Evolutionary conservation across 768 basidiomycete species (phyloP).

Genomic region (Kwoniella pini): DNA sequence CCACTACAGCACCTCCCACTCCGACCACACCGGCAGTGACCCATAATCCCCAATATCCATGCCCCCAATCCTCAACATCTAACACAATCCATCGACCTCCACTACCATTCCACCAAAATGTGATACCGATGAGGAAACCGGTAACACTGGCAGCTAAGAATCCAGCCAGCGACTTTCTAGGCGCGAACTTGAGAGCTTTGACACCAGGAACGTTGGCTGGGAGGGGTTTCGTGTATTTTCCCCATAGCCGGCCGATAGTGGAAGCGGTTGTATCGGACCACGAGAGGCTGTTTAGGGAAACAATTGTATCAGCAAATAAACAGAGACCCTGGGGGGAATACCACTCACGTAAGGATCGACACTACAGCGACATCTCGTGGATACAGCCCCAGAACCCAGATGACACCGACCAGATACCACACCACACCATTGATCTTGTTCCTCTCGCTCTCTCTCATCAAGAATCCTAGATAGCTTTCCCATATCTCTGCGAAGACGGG

Average conservation of each 20-base stretch:
- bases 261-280: slow-evolving; percentile 97
- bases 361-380: slow-evolving; percentile 88
- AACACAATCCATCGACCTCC: slow-evolving; percentile 43
- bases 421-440: slow-evolving; percentile 78
- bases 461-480: slow-evolving; percentile 70
- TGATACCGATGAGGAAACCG: slow-evolving; percentile 66
- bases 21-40: slow-evolving; percentile 68
- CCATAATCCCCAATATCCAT: slow-evolving; percentile 56
- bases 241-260: slow-evolving; percentile 83
- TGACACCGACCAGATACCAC: slow-evolving; percentile 88
- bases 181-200: slow-evolving; percentile 66
- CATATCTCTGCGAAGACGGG: slow-evolving; percentile 69
- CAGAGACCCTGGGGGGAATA: neutral
- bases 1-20: slow-evolving; percentile 78
- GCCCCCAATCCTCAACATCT: slow-evolving; percentile 23
- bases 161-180: slow-evolving; percentile 80
- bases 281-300: slow-evolving; percentile 64
- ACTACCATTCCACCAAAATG: slow-evolving; percentile 64
- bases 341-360: slow-evolving; percentile 79
- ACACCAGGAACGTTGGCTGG: slow-evolving; percentile 58
- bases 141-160: slow-evolving; percentile 76
- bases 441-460: slow-evolving; percentile 91
- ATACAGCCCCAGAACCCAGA: slow-evolving; percentile 70
- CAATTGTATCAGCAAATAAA: neutral
- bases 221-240: slow-evolving; percentile 66